Percentiles rank a stretch among this genome's conserved stretches.
Conservation (phyloP, 495 filamentous ascomycete species). For the Hypoxylon lenormandii region DNA sequence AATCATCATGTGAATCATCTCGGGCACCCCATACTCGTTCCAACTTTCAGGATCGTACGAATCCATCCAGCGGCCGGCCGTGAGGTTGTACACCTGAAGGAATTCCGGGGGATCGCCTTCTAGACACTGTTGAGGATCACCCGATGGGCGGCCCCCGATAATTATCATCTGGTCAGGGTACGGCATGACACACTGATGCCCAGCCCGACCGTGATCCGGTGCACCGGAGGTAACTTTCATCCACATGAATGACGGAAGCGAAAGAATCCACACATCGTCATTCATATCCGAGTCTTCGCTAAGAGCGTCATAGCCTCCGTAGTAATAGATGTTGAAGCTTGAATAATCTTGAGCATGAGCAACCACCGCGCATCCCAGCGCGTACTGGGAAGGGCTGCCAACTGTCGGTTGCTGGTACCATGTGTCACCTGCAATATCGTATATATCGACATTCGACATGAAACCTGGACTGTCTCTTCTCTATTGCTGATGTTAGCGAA, state of each 20-base stretch:
- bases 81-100: conserved; percentile 74
- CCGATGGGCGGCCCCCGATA: conserved; percentile 67
- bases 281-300: conserved; percentile 52
- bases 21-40: conserved; percentile 72
- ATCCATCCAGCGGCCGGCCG: conserved; percentile 65
- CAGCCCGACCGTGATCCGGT: conserved; percentile 64
- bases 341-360: conserved; percentile 70
- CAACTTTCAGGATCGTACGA: conserved; percentile 70
- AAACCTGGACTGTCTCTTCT: conserved; percentile 66
- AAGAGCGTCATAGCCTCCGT: conserved; percentile 74
- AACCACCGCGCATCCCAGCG: conserved; percentile 75
- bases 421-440: conserved; percentile 67
- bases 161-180: conserved; percentile 81
- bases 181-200: conserved; percentile 73
- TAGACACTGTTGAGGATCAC: conserved; percentile 57
- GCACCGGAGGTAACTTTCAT: conserved; percentile 67
- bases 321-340: conserved; percentile 79
- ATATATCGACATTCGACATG: conserved; percentile 75
- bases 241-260: conserved; percentile 83
- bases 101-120: conserved; percentile 57
- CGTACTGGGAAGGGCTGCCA: conserved; percentile 65
- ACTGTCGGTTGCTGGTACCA: conserved; percentile 75
- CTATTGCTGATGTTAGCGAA: conserved; percentile 44
- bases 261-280: conserved; percentile 79
- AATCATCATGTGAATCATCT: conserved; percentile 67